phyloP scores from a whole-genome alignment of 163 green algal genomes.

The Chloromonas sp. region DNA sequence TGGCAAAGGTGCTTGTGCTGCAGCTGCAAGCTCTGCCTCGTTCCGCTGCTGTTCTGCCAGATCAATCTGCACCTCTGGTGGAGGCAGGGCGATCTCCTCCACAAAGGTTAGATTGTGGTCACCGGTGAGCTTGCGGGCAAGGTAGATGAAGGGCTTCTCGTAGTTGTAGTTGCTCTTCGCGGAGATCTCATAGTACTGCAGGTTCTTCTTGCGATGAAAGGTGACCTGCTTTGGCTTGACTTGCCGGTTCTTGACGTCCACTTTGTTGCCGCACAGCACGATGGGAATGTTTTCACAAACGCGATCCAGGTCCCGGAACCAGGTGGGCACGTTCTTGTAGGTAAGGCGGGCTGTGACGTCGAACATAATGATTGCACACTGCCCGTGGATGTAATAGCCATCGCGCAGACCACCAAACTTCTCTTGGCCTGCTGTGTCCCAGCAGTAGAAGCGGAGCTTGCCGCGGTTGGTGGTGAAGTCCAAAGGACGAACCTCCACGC shows the following conservation, averaged over 20 bases:
- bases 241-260: slow-evolving; percentile 99
- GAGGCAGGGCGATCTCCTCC: slow-evolving; percentile 89
- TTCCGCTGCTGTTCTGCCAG: slow-evolving; percentile 87
- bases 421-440: slow-evolving; percentile 97
- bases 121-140: slow-evolving; percentile 95
- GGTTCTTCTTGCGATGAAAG: slow-evolving; percentile 98
- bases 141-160: slow-evolving; percentile 99
- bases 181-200: slow-evolving; percentile 99
- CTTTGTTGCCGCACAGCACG: slow-evolving; percentile 99
- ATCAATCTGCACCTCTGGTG: slow-evolving; percentile 95
- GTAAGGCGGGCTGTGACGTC: slow-evolving; percentile 97
- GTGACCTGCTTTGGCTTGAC: slow-evolving; percentile 98
- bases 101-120: slow-evolving; percentile 96
- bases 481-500: slow-evolving; percentile 97
- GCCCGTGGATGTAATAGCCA: slow-evolving; percentile 99
- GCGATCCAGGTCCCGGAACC: slow-evolving; percentile 97
- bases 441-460: slow-evolving; percentile 98
- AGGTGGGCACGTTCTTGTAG: slow-evolving; percentile 99
- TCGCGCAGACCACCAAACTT: slow-evolving; percentile 99
- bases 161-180: slow-evolving; percentile 99
- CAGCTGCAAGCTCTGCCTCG: slow-evolving; percentile 86
- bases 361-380: slow-evolving; percentile 99
- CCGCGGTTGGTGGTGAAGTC: slow-evolving; percentile 99
- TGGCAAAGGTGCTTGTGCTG: slow-evolving; percentile 84
- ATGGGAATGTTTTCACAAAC: slow-evolving; percentile 99